Evolutionary conservation across 805 yeast species (phyloP).

Genomic region (Candida nitratophila): DNA sequence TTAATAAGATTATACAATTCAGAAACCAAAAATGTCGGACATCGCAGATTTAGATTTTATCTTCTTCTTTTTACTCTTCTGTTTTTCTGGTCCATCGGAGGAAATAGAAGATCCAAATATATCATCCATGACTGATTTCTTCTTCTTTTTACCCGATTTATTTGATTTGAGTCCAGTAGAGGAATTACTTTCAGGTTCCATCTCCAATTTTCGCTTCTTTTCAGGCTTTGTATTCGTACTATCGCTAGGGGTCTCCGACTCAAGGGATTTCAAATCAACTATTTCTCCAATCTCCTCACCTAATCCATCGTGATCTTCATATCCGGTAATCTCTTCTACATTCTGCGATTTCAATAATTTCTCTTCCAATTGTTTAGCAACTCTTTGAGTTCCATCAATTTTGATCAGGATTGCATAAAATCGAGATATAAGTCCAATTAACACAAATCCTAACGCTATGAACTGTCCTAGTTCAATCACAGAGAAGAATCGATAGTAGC

Average conservation of each 20-base stretch:
- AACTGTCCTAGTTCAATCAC: constrained; percentile 74
- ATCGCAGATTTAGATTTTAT: constrained; percentile 50
- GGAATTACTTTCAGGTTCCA: too few species aligned
- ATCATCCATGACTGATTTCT: constrained; percentile 5
- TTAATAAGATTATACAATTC: neutral
- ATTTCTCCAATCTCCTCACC: constrained; percentile 13
- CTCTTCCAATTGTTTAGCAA: constrained; percentile 25
- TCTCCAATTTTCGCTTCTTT: neutral
- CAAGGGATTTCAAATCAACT: constrained; percentile 3
- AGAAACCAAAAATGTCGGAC: constrained; percentile 67
- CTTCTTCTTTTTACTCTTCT: constrained; percentile 29
- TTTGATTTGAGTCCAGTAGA: neutral
- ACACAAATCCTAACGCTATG: constrained; percentile 61
- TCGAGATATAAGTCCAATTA: constrained; percentile 50
- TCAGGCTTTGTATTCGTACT: too few species aligned
- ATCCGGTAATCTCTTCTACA: neutral
- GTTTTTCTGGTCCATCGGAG: constrained; percentile 12
- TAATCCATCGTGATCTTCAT: neutral
- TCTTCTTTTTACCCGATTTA: constrained; percentile 4
- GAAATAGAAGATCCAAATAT: neutral
- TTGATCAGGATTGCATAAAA: constrained; percentile 24
- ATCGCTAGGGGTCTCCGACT: too few species aligned
- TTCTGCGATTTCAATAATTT: constrained; percentile 2
- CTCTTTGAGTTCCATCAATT: constrained; percentile 13
- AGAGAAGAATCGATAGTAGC: constrained; percentile 57